Conservation (phyloP, 2,329 filamentous ascomycete genomes). For the Dothiorella sarmentorum region DNA sequence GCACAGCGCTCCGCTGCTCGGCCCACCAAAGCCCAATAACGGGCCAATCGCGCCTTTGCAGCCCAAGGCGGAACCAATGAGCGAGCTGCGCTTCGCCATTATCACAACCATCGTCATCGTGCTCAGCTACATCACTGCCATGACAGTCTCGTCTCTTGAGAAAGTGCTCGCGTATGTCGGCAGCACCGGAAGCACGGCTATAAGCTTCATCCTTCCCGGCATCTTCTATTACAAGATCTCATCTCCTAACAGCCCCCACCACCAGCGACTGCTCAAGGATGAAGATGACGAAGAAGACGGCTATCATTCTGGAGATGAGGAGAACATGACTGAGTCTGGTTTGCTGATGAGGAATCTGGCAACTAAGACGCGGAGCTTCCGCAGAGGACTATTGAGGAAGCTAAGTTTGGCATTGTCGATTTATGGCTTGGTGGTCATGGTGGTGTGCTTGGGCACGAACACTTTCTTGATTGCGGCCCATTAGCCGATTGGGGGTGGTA, state of each 20-base stretch:
- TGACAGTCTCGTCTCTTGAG: constrained; percentile 86
- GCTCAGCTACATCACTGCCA: constrained; percentile 79
- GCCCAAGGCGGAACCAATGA: constrained; percentile 56
- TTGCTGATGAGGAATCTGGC: constrained; percentile 23
- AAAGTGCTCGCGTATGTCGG: constrained; percentile 93
- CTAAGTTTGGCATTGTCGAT: constrained; percentile 71
- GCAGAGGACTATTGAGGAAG: constrained; percentile 62
- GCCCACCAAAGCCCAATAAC: constrained; percentile 22
- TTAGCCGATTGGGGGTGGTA: constrained; percentile 36
- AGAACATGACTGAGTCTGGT: constrained; percentile 26
- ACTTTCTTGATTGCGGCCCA: constrained; percentile 70
- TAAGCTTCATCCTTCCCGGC: constrained; percentile 93
- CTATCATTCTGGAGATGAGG: constrained; percentile 54
- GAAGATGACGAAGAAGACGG: constrained; percentile 83
- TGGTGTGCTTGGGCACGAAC: constrained; percentile 81
- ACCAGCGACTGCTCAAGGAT: constrained; percentile 84
- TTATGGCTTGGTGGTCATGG: constrained; percentile 86
- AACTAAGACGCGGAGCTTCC: constrained; percentile 61
- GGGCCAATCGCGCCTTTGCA: constrained; percentile 6
- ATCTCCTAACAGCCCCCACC: constrained; percentile 77
- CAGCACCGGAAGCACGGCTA: constrained; percentile 88
- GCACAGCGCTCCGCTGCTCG: constrained; percentile 38
- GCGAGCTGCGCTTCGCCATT: constrained; percentile 81
- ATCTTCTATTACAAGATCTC: constrained; percentile 99
- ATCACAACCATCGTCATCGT: constrained; percentile 85